A percentile compares a stretch with the other conserved stretches of the same genome.
Evolutionary conservation across 164 flowering plant species (phyloP).

Genomic region (Stephania cephalantha): DNA sequence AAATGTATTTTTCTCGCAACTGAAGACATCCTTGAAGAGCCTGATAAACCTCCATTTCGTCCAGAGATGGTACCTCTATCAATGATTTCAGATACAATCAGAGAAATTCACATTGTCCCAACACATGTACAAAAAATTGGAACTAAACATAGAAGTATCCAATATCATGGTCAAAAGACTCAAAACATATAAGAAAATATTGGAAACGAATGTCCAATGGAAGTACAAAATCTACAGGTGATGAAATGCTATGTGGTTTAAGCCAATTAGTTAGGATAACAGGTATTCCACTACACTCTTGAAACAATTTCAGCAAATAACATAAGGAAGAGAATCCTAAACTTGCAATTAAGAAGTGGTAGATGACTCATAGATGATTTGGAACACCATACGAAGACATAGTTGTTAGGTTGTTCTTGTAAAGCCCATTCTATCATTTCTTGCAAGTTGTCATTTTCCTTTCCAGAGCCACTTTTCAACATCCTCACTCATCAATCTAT

Average conservation of each 20-base stretch:
- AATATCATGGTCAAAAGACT: neutral
- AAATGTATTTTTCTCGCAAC: constrained; percentile 71
- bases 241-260: neutral
- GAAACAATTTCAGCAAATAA: neutral
- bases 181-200: neutral
- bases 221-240: neutral
- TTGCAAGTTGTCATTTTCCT: neutral
- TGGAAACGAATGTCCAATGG: neutral
- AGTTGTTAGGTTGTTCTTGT: neutral
- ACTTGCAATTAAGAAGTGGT: neutral
- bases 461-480: neutral
- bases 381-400: neutral
- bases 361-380: neutral
- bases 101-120: neutral
- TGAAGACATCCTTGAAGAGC: constrained; percentile 84
- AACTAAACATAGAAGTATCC: neutral
- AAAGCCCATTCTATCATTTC: neutral
- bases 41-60: constrained; percentile 73
- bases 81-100: constrained; percentile 2
- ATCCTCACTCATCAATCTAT: neutral
- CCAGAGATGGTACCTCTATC: constrained; percentile 79
- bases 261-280: neutral
- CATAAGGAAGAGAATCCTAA: neutral
- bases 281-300: neutral
- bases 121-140: neutral